Conservation (phyloP, 2,329 filamentous ascomycete species). For the Colletotrichum nymphaeae region DNA sequence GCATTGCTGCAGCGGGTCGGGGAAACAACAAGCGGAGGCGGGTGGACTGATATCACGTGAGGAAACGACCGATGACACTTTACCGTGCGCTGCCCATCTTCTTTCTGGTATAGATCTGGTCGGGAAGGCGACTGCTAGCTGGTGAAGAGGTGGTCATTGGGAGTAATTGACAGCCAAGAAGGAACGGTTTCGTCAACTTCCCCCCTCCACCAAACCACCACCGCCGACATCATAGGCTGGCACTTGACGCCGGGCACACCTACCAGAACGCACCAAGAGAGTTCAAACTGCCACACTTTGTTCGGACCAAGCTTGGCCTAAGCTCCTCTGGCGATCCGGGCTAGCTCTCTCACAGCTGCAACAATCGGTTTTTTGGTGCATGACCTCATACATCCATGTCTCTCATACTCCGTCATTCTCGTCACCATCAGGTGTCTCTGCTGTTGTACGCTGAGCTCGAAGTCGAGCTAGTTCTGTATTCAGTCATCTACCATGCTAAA, state of each 20-base stretch:
- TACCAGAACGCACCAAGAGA: neutral
- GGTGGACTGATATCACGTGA: slow-evolving; percentile 45
- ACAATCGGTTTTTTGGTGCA: slow-evolving; percentile 11
- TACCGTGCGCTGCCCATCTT: neutral
- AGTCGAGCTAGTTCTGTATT: neutral
- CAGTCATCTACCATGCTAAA: neutral
- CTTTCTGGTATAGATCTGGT: neutral
- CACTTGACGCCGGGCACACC: neutral
- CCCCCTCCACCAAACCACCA: neutral
- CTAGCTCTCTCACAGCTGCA: slow-evolving; percentile 2
- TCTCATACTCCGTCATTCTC: neutral
- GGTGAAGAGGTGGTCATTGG: neutral
- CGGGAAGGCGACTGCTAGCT: neutral
- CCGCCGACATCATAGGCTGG: slow-evolving; percentile 30
- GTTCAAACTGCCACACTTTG: neutral
- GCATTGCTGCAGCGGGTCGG: slow-evolving; percentile 9
- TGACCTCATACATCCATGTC: slow-evolving; percentile 18
- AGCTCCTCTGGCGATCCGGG: slow-evolving; percentile 13
- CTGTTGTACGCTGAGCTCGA: neutral
- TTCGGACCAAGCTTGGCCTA: slow-evolving; percentile 8
- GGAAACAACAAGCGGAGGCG: slow-evolving; percentile 7
- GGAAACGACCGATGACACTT: neutral
- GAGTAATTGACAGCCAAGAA: neutral
- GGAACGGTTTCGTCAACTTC: slow-evolving; percentile 12
- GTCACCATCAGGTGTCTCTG: neutral